Base-by-base conservation (phyloP, 306 rosid genomes). In the Pyrus communis region DNA sequence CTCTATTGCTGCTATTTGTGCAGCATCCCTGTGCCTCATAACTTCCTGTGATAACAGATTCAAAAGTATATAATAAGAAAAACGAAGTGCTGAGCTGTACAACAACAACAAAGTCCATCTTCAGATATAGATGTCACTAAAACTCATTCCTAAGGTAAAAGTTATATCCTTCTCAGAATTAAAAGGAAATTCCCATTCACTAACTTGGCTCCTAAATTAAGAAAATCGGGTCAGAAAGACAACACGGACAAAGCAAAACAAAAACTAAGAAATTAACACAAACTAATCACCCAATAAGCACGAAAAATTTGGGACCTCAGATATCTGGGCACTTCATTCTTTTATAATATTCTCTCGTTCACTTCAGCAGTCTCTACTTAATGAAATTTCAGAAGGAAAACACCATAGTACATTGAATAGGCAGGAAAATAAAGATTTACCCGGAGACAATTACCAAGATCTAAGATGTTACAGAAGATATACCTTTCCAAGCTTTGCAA, bases 401-500 rank as follows among this genome's bases (percentile, higher is more conserved):
- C 57, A 70, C 63, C 49, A 45, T 31, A 7, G 33, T 64, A 15
- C 45, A 66, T 68, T 51, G 46, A 51, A 57, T 35, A 5, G 10
- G 35, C 64, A 35, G 65, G 55, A 33, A 55, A 35, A 22, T 30
- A 46, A 40, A 6, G 12, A 40, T 14, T 8, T 31, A 79, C 64
- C 69, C 55, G 45, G 83, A 70, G 38, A 43, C 64, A 43, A 74
- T 4, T 67, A 63, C 66, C 52, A 76, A 15, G 73, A 33, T 65
- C 73, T 40, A 73, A 40, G 51, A 54, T 65, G 58, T 67, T 51
- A 42, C n/a, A 55, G 63, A 57, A 27, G 22, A 72, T 77, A 65
- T 86, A 96, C 99, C 99, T 77, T 91, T 70, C 98, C 99, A 74
- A 96, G 99, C 90, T 91, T 96, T 79, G 96, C 91, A 64, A 96